Evolutionary conservation across 1,284 basidiomycete species (phyloP), one percentile per base, ranked within the genome.

Genomic region (Rhodotorula sp.): DNA sequence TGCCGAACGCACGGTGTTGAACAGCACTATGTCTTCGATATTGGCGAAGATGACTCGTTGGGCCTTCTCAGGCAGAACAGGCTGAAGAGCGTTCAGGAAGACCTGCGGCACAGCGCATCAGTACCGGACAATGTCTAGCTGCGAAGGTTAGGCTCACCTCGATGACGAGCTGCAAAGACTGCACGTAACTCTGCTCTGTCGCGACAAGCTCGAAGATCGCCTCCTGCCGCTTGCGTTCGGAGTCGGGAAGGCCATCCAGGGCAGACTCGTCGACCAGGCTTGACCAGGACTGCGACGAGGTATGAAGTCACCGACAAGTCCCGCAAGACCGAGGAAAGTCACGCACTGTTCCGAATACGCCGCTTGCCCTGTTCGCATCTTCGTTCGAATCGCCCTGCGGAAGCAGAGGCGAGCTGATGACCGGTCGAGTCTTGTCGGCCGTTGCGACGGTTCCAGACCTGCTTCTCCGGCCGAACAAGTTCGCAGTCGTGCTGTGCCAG

Each of bases 151-250:
- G 0, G 16, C 82, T 58, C 70, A 90, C 92, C 84, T 91, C 89
- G 22, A 96, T 91, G 68, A 94, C 88, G 28, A 94, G 84, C 78
- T 96, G 94, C 55, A 96, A 79, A 79, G 94, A 91, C 31, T 91
- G 85, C 59, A 96, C 92, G 78, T 95, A 96, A 0, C 89, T 86
- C 20, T 83, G 84, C 79, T 97, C 94, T 0, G 94, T 96, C 4
- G 85, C 85, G 74, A 96, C 94, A 57, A 97, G 84, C 80, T 97
- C 94, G 77, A 94, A 96, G 58, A 95, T 94, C 86, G 76, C 76
- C 83, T 96, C 94, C 80, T 97, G 94, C 53, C 93, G 84, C 70
- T 88, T 89, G 52, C 94, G 85, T 78, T 97, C 94, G 50, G 40
- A 31, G 0, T 84, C 79, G 1, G 89, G 88, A 60, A 96, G 88